A percentile compares a stretch with the other conserved stretches of the same genome.
phyloP scores from a whole-genome alignment of 2,329 filamentous ascomycete species.

The Claviceps sp. region DNA sequence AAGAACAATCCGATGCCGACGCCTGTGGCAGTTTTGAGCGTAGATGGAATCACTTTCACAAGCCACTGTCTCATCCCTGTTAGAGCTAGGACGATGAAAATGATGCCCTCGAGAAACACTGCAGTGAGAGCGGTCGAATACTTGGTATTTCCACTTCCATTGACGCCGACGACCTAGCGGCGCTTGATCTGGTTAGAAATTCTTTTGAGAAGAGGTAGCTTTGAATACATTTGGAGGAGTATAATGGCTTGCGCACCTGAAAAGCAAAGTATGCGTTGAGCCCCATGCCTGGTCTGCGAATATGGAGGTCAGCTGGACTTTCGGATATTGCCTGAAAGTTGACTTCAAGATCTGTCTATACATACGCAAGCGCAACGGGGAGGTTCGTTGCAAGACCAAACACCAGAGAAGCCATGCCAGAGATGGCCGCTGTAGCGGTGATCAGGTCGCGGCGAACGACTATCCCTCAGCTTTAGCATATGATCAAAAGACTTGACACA shows the following conservation, averaged over 20 bases:
- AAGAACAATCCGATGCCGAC: conserved; percentile 53
- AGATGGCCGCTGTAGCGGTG: conserved; percentile 70
- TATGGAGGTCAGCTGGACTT: conserved; percentile 2
- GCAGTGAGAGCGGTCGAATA: conserved; percentile 49
- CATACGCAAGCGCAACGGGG: conserved; percentile 34
- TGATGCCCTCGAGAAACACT: conserved; percentile 50
- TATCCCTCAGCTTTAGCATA: conserved; percentile 9
- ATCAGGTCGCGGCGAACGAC: conserved; percentile 64
- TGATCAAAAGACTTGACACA: conserved; percentile 2
- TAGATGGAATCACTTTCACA: conserved; percentile 49
- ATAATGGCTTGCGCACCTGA: conserved; percentile 22
- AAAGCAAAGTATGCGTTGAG: conserved; percentile 56
- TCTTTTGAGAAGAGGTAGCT: not conserved
- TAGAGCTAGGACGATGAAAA: conserved; percentile 50
- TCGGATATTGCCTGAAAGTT: too few relatives aligned
- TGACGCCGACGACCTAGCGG: conserved; percentile 40
- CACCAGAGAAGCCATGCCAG: conserved; percentile 59
- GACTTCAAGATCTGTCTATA: not conserved
- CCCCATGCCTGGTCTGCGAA: conserved; percentile 48
- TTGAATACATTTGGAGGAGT: not conserved
- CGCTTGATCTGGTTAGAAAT: not conserved
- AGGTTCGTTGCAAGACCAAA: conserved; percentile 76
- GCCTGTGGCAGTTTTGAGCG: conserved; percentile 51
- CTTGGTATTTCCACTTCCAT: conserved; percentile 41
- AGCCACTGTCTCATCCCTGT: conserved; percentile 63